A percentile compares a stretch with the other conserved stretches of the same genome.
phyloP scores from a whole-genome alignment of 495 filamentous ascomycete species.

The Neurospora sp. region DNA sequence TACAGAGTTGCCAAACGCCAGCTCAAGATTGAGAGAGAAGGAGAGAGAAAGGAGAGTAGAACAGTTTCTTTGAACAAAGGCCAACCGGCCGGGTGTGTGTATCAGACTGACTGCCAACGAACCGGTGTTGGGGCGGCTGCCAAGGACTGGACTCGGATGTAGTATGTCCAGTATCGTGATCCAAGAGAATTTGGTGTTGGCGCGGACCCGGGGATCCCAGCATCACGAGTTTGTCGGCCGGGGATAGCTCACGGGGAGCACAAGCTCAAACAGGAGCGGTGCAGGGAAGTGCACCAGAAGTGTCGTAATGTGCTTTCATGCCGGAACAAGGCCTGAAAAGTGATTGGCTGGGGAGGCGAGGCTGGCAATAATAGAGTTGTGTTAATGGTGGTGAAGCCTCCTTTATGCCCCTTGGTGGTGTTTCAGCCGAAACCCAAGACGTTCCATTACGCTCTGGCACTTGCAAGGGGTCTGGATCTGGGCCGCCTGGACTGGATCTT shows the following conservation, averaged over 20 bases:
- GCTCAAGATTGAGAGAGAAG: conserved; percentile 10
- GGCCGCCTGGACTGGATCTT: neutral
- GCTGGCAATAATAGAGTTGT: conserved; percentile 15
- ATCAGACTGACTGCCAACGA: neutral
- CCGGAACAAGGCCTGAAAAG: neutral
- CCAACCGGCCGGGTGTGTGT: neutral
- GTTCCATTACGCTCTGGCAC: conserved; percentile 17
- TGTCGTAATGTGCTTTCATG: conserved; percentile 17
- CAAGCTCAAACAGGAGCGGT: conserved; percentile 25
- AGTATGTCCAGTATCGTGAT: neutral
- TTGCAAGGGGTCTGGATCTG: neutral
- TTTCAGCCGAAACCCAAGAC: conserved; percentile 30
- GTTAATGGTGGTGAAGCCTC: conserved; percentile 4
- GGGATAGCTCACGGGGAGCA: conserved; percentile 16
- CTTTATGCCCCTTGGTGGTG: conserved; percentile 15
- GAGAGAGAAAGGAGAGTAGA: conserved; percentile 1
- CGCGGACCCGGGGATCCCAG: conserved; percentile 1
- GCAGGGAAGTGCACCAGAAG: conserved; percentile 17
- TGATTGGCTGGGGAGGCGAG: conserved; percentile 23
- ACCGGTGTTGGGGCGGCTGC: neutral
- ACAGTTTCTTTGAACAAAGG: neutral
- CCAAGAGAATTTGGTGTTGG: neutral
- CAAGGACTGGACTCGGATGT: neutral
- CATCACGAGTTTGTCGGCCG: conserved; percentile 6
- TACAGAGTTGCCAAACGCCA: conserved; percentile 12